These are phyloP conservation scores for Cercospora sojina DNA, from an alignment of 2,329 filamentous ascomycete species.

Conservation along the genomic window DNA sequence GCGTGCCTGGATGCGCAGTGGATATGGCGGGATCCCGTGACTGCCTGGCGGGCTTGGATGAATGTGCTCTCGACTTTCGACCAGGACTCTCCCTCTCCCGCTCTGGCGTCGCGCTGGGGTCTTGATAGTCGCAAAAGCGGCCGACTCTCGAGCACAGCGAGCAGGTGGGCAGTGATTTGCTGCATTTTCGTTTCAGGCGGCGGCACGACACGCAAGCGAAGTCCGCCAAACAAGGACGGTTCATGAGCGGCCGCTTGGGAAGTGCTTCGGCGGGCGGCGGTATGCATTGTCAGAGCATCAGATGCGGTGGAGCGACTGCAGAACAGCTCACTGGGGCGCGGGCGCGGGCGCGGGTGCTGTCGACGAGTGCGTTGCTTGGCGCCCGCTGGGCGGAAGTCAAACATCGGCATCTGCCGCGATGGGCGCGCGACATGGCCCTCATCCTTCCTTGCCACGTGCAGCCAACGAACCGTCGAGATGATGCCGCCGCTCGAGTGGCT, in stretches of 20 bases:
- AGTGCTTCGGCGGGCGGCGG: neutral
- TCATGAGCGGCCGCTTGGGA: conserved; percentile 8
- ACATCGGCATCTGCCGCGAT: neutral
- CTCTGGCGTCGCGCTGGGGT: neutral
- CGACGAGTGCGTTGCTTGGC: neutral
- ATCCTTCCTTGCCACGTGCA: neutral
- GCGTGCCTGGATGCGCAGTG: neutral
- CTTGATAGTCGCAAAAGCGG: conserved; percentile 21
- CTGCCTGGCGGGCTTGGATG: neutral
- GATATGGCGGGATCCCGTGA: neutral
- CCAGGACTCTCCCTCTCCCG: neutral
- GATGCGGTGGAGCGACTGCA: neutral
- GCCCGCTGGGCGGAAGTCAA: neutral
- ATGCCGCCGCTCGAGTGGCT: neutral
- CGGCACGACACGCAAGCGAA: conserved; percentile 22
- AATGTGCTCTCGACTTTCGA: neutral
- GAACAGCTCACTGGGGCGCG: neutral
- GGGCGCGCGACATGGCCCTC: neutral
- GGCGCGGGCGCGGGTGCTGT: neutral
- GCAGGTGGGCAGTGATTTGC: conserved; percentile 21
- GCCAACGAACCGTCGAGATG: neutral
- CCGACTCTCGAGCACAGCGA: conserved; percentile 21
- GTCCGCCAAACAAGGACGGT: neutral
- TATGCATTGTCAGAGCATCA: neutral
- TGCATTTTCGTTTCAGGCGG: conserved; percentile 25